phyloP scores from a whole-genome alignment of 2,329 filamentous ascomycete species.

The Diplodia seriata region DNA sequence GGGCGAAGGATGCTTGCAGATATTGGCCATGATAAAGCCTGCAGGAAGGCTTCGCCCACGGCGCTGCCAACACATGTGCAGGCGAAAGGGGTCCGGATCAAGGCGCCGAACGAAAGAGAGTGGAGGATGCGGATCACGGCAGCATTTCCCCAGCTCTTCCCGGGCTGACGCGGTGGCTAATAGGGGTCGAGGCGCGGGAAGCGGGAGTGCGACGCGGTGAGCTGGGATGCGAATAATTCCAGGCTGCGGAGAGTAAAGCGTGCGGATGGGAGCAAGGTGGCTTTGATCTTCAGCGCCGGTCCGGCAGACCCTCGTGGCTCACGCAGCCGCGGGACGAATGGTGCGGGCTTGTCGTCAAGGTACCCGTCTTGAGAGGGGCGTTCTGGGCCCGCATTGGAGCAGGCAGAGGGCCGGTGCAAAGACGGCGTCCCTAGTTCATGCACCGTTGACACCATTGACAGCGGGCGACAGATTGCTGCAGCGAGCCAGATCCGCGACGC shows the following conservation, averaged over 20 bases:
- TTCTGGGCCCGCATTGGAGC: not conserved
- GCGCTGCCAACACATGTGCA: not conserved
- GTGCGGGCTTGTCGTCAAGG: not conserved
- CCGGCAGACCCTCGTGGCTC: slow-evolving; percentile 8
- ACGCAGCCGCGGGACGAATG: slow-evolving; percentile 5
- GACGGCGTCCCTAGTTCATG: not conserved
- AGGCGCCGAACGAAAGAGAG: not conserved
- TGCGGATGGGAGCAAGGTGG: slow-evolving; percentile 1
- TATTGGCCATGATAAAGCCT: not conserved
- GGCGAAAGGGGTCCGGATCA: not conserved
- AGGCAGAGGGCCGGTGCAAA: not conserved
- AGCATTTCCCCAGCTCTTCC: not conserved
- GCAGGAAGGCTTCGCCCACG: not conserved
- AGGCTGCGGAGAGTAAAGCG: not conserved
- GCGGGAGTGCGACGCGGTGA: too few relatives aligned
- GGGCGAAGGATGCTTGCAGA: slow-evolving; percentile 3
- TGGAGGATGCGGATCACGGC: not conserved
- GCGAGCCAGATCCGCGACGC: not conserved
- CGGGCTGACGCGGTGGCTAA: not conserved
- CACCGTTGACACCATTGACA: slow-evolving; percentile 8
- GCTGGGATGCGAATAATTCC: not conserved
- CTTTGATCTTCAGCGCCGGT: slow-evolving; percentile 1
- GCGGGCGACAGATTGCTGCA: not conserved
- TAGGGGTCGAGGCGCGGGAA: not conserved
- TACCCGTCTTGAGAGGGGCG: not conserved